Conservation (phyloP, 1,284 basidiomycete genomes). For the Rhodotorula sp. region DNA sequence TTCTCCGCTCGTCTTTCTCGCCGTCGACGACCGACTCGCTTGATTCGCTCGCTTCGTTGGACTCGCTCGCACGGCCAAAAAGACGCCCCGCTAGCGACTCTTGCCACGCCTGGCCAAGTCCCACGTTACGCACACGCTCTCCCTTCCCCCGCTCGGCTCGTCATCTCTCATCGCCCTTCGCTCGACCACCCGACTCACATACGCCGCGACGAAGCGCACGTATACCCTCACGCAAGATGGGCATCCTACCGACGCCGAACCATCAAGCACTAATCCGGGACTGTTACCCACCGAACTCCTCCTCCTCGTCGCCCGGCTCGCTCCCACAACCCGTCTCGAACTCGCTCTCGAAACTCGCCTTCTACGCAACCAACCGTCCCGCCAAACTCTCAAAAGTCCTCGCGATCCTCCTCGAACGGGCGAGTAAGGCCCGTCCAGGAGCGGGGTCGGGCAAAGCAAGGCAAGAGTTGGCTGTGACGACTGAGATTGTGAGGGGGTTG, state of each 20-base stretch:
- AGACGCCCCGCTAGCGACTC: not conserved
- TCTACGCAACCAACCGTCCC: conserved; percentile 86
- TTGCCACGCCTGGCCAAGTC: not conserved
- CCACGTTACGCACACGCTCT: not conserved
- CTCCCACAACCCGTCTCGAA: conserved; percentile 68
- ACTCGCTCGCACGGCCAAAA: too few species aligned
- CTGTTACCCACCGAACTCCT: conserved; percentile 67
- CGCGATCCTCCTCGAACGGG: conserved; percentile 75
- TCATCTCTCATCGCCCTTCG: not conserved
- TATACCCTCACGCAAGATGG: conserved; percentile 4
- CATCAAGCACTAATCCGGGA: conserved; percentile 82
- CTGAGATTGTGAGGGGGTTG: conserved; percentile 78
- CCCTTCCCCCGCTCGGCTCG: not conserved
- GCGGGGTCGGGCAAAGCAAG: conserved; percentile 66
- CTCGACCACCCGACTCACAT: not conserved
- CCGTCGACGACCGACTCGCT: too few species aligned
- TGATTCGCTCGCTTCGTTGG: too few species aligned
- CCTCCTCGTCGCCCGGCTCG: conserved; percentile 54
- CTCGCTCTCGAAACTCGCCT: conserved; percentile 85
- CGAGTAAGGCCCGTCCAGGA: conserved; percentile 57
- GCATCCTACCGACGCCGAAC: conserved; percentile 63
- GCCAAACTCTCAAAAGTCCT: conserved; percentile 84
- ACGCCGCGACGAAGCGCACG: not conserved
- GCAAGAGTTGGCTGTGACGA: conserved; percentile 79
- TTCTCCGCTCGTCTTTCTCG: too few species aligned